A percentile compares a stretch with the other conserved stretches of the same genome.
phyloP scores from a whole-genome alignment of 768 basidiomycete genomes.

The Cyathus striatus region DNA sequence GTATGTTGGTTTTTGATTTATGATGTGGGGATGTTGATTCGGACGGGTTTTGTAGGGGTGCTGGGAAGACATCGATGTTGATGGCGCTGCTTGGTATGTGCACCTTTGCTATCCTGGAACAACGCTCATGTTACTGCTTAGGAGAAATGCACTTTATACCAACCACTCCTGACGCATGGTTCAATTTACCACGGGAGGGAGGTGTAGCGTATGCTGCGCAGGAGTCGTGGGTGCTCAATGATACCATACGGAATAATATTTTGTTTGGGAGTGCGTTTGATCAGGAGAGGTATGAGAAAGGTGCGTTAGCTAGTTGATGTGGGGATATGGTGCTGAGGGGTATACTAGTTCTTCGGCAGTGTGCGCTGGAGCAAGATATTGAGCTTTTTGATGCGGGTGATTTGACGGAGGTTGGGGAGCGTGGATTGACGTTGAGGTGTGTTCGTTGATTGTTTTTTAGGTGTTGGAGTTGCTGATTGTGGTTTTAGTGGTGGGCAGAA shows the following conservation, averaged over 20 bases:
- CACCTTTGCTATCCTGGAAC: background rate
- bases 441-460: background rate
- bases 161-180: constrained; percentile 50
- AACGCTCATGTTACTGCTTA: constrained; percentile 7
- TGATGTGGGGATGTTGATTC: background rate
- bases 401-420: constrained; percentile 67
- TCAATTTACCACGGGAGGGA: constrained; percentile 58
- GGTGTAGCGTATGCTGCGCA: constrained; percentile 82
- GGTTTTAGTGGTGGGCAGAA: constrained; percentile 29
- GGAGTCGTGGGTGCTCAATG: constrained; percentile 82
- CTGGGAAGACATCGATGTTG: constrained; percentile 59
- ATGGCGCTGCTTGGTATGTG: constrained; percentile 48
- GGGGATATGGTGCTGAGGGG: too few species aligned
- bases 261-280: constrained; percentile 75
- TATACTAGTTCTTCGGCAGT: constrained; percentile 65
- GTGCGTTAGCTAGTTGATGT: too few species aligned
- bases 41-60: constrained; percentile 22
- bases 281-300: constrained; percentile 68
- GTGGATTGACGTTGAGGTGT: constrained; percentile 48
- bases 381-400: constrained; percentile 68
- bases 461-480: background rate
- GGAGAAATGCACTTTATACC: constrained; percentile 67
- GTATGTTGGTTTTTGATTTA: constrained; percentile 6
- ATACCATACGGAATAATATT: constrained; percentile 79
- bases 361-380: constrained; percentile 69